These are phyloP conservation scores for Spergularia marina DNA, from an alignment of 148 eudicot genomes.

Conservation along the genomic window DNA sequence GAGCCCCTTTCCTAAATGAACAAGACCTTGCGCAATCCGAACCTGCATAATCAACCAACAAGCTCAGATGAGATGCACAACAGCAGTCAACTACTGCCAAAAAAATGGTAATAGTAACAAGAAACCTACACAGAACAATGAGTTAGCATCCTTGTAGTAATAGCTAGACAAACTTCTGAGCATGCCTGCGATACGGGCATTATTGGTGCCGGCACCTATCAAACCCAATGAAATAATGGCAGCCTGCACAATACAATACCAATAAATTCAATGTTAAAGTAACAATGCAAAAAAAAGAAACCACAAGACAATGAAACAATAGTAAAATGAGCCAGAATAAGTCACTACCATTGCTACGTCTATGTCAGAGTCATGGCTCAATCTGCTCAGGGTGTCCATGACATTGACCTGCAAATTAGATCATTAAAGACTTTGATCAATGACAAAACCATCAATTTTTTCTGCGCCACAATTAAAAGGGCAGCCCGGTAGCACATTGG, in stretches of 20 bases:
- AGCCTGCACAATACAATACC: conserved; percentile 46
- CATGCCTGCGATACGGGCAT: conserved; percentile 97
- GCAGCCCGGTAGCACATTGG: too few relatives aligned
- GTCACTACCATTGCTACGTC: conserved; percentile 82
- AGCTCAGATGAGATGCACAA: background rate
- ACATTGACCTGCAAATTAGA: conserved; percentile 69
- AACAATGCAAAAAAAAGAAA: background rate
- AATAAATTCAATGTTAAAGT: background rate
- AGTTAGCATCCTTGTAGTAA: conserved; percentile 85
- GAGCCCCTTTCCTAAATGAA: conserved; percentile 91
- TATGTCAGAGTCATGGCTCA: conserved; percentile 87
- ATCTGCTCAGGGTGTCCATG: conserved; percentile 92
- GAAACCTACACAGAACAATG: conserved; percentile 71
- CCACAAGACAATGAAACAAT: background rate
- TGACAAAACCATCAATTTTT: background rate
- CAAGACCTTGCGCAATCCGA: conserved; percentile 96
- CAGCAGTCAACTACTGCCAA: conserved; percentile 1
- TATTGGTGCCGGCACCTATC: conserved; percentile 97
- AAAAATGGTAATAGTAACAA: conserved; percentile 12
- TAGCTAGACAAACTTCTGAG: conserved; percentile 87
- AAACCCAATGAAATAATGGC: conserved; percentile 88
- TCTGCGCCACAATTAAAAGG: too few relatives aligned
- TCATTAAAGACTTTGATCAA: conserved; percentile 8
- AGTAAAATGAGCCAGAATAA: background rate
- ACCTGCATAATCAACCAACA: conserved; percentile 48